A percentile compares a stretch with the other conserved stretches of the same genome.
These are phyloP conservation scores for Russula griseocarnosa DNA, from an alignment of 768 basidiomycete genomes.

Conservation along the genomic window DNA sequence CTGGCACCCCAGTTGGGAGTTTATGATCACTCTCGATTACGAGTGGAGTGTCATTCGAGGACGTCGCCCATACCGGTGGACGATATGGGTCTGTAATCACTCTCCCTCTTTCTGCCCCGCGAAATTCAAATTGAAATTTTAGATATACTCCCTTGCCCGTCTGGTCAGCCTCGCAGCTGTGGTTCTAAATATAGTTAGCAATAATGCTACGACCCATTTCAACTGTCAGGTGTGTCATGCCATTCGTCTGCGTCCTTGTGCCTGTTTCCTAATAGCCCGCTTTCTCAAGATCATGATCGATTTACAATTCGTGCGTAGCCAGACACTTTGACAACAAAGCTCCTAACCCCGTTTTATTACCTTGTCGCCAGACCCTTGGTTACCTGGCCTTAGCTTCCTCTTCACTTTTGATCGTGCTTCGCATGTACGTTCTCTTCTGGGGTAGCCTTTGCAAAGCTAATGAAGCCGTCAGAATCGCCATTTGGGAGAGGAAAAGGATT, in stretches of 20 bases:
- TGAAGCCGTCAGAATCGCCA: neutral
- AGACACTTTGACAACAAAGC: neutral
- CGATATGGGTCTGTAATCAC: constrained; percentile 16
- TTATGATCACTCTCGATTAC: neutral
- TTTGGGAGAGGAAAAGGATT: neutral
- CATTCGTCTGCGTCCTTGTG: too few species aligned
- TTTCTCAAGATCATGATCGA: neutral
- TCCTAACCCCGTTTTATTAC: too few species aligned
- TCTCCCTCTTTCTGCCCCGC: neutral
- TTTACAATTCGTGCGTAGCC: neutral
- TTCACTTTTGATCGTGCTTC: constrained; percentile 9
- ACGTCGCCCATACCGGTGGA: constrained; percentile 7
- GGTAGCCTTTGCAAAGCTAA: neutral
- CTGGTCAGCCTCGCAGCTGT: neutral
- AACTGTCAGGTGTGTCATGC: constrained; percentile 12
- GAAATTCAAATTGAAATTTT: neutral
- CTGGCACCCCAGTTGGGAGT: neutral
- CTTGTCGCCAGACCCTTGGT: neutral
- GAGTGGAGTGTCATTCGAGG: neutral
- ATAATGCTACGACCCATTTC: neutral
- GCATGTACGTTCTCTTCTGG: constrained; percentile 4
- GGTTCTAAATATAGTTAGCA: neutral
- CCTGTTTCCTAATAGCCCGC: neutral
- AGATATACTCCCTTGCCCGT: constrained; percentile 21
- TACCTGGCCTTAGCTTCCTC: neutral